Evolutionary conservation across 2,329 filamentous ascomycete species (phyloP), one percentile per base, ranked within the genome.

Genomic region (Aspergillus sp.): DNA sequence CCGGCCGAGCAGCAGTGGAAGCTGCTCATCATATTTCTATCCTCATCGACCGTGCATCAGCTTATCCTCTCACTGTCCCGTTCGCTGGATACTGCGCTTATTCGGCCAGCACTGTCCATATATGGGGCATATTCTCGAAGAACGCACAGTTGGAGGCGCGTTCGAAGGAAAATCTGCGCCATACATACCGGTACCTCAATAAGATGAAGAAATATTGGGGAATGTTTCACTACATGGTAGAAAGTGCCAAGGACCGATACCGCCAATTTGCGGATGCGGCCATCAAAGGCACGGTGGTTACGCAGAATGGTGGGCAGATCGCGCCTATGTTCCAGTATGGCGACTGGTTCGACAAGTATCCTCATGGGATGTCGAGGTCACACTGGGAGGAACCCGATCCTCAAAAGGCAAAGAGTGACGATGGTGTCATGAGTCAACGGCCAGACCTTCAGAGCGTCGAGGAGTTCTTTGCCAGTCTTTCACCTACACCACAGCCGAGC

Each of bases 171-270:
- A 93, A 97, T 70, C 81, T 97, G 15, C 88, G 90, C 1, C 91
- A 89, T 65, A 98, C 97, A 66, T 90, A 98, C 69, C 91, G 90
- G 70, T 98, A 95, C 69, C 79, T 99, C 48, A 89, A 90, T 57
- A 95, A 91, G 76, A 96, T 98, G 91, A 97, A 97, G 81, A 91
- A 91, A 62, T 93, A 95, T 70, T 99, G 95, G 95, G 95, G 94
- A 62, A 96, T 97, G 90, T 97, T 98, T 72, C 91, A 97, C 73
- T 97, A 92, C 79, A 93, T 98, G 85, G 89, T 92, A 0, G 93
- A 98, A 73, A 95, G 94, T 70, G 84, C 97, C 38, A 92, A 95
- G 61, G 90, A 94, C 57, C 87, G 96, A 63, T 99, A 97, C 73
- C 87, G 90, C 55, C 86, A 88, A 51, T 94, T 92, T 67, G 89